Conservation (phyloP, 1,284 basidiomycete species). For the Sanghuangporus baumii region DNA sequence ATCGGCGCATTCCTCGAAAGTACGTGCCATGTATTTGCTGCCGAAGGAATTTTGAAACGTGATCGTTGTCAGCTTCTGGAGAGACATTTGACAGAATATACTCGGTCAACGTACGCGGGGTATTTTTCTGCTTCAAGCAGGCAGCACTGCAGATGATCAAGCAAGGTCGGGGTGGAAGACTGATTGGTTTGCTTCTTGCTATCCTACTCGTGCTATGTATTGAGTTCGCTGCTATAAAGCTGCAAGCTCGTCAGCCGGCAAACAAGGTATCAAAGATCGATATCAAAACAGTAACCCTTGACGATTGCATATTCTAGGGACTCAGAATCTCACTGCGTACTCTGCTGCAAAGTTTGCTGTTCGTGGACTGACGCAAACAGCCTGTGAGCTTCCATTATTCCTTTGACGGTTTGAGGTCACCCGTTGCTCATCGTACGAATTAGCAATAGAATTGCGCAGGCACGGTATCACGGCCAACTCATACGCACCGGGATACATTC, state of each 20-base stretch:
- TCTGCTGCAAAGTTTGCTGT: slow-evolving; percentile 15
- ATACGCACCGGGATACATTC: slow-evolving; percentile 10
- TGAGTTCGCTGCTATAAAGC: not conserved
- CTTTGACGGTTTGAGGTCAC: not conserved
- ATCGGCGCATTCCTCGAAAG: not conserved
- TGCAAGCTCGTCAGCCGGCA: slow-evolving; percentile 12
- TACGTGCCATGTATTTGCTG: not conserved
- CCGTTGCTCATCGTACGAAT: not conserved
- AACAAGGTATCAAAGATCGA: not conserved
- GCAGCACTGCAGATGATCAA: slow-evolving; percentile 21
- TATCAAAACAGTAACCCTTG: not conserved
- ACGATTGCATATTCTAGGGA: not conserved
- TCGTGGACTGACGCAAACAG: slow-evolving; percentile 10
- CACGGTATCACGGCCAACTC: slow-evolving; percentile 17
- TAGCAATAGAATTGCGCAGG: slow-evolving; percentile 16
- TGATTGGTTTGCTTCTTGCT: slow-evolving; percentile 7
- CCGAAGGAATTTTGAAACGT: not conserved
- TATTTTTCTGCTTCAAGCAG: slow-evolving; percentile 21
- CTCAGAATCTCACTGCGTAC: slow-evolving; percentile 5
- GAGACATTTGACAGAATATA: slow-evolving; percentile 14
- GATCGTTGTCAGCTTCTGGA: not conserved
- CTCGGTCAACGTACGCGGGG: slow-evolving; percentile 18
- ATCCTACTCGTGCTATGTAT: not conserved
- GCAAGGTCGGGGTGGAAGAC: slow-evolving; percentile 16
- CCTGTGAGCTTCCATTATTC: not conserved